Percentiles rank a stretch among this genome's conserved stretches.
Conservation (phyloP, 169 alveolate species). For the Sarcocystis neurona region DNA sequence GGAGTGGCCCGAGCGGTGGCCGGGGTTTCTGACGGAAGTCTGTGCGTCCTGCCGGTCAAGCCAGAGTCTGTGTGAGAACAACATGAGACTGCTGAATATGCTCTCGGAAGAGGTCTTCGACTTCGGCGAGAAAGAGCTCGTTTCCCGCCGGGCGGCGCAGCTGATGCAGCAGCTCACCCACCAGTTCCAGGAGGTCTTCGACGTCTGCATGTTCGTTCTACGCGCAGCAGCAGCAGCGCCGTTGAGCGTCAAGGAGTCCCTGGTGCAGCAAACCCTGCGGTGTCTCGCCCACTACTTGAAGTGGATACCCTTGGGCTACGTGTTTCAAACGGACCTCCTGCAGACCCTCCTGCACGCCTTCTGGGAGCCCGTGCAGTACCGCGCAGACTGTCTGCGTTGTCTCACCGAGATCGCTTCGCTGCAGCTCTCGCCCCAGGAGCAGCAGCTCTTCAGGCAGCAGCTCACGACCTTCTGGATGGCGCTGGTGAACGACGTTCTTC, state of each 20-base stretch:
- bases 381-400: slow-evolving; percentile 91
- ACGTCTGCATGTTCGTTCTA: slow-evolving; percentile 89
- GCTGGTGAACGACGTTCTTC: slow-evolving; percentile 76
- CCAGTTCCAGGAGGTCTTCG: slow-evolving; percentile 81
- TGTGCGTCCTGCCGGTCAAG: slow-evolving; percentile 93
- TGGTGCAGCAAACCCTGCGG: slow-evolving; percentile 88
- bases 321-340: slow-evolving; percentile 85
- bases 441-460: slow-evolving; percentile 71
- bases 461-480: slow-evolving; percentile 80
- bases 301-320: slow-evolving; percentile 95
- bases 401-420: slow-evolving; percentile 90
- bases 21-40: slow-evolving; percentile 96
- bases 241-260: slow-evolving; percentile 77
- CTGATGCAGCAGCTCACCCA: slow-evolving; percentile 77
- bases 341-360: slow-evolving; percentile 85
- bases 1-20: slow-evolving; percentile 99
- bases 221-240: slow-evolving; percentile 82
- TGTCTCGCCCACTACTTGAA: slow-evolving; percentile 91
- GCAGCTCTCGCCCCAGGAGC: slow-evolving; percentile 75
- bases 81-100: slow-evolving; percentile 94
- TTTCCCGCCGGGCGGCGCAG: slow-evolving; percentile 80
- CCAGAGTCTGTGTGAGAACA: slow-evolving; percentile 97
- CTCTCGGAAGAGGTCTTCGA: slow-evolving; percentile 88
- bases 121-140: slow-evolving; percentile 90
- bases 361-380: slow-evolving; percentile 86